These are phyloP conservation scores for Bonnemaisonia californica DNA, from an alignment of 31 red algal genomes.

Conservation along the genomic window DNA sequence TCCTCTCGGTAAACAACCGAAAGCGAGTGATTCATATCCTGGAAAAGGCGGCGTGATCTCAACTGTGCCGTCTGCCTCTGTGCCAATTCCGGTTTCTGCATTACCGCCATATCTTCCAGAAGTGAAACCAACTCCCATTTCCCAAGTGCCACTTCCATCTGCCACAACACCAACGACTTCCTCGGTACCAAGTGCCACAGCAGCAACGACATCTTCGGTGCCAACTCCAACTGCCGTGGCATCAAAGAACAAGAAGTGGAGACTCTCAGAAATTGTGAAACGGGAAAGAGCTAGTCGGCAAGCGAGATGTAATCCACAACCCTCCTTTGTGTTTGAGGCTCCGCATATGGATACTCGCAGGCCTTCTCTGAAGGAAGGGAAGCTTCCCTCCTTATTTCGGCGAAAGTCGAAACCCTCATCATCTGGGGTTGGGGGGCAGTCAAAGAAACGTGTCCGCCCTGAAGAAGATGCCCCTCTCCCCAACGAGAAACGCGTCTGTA, in stretches of 20 bases:
- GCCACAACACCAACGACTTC: background rate
- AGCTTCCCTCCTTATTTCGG: background rate
- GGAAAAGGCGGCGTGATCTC: no score
- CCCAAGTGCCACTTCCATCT: background rate
- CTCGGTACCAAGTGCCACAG: background rate
- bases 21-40: no score
- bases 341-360: constrained; percentile 48
- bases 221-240: background rate
- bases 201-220: background rate
- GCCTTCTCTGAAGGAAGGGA: background rate
- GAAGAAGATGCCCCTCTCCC: background rate
- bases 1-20: no score
- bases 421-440: background rate
- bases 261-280: constrained; percentile 61
- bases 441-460: background rate
- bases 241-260: constrained; percentile 43
- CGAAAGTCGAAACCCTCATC: background rate
- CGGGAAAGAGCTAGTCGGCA: constrained; percentile 43
- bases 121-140: background rate
- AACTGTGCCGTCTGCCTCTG: no score
- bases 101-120: no score
- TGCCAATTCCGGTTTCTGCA: no score
- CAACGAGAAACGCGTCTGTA: background rate
- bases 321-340: constrained; percentile 44
- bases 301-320: constrained; percentile 2